Base-by-base conservation (phyloP, 2,329 filamentous ascomycete genomes). In the Colletotrichum chlorophyti region DNA sequence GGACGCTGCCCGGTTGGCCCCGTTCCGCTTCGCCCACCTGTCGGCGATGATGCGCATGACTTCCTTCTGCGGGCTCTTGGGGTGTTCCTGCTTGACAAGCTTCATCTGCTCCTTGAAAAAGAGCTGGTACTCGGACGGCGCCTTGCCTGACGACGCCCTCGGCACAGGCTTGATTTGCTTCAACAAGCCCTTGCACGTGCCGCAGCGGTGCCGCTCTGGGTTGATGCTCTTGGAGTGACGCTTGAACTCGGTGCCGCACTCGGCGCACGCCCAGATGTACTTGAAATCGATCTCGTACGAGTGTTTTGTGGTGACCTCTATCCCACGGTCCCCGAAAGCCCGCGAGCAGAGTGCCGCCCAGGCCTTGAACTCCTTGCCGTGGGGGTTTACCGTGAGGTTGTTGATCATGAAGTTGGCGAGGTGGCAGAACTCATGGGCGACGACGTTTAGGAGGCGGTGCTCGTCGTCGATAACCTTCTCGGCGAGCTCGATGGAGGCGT, bases 401-500 rank as follows among this genome's bases (percentile, higher is more conserved):
- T 83, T 88, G 62, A 98, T 79, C 86, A 98, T 96, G 72, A 94
- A 97, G 67, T 93, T 96, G 38, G 91, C 89, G 1, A 98, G 78
- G 69, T 99, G 95, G 72, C 95, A 98, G 77, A 95, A 98, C 68
- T 99, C 95, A 71, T 99, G 95, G 0, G 94, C 92, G n/a, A 98
- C 76, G 0, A 95, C 93, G 72, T 97, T 97, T 63, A 95, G 82
- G 1, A 98, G 82, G 3, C 91, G 86, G 57, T 89, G 74, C 64
- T 91, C 85, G 67, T 89, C 83, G 69, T 92, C 87, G 61, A 98
- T 93, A 42, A 97, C 88, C 71, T 96, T 96, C 52, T 91, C 87
- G 0, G 93, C 91, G 3, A 98, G 84, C 70, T 98, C 93, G 68
- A 98, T 97, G 14, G 81, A 86, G 9, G 91, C 92, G 70, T 94